A percentile compares a stretch with the other conserved stretches of the same genome.
Conservation (phyloP, 108 stramenopile genomes). For the Nitzschia putrida region DNA sequence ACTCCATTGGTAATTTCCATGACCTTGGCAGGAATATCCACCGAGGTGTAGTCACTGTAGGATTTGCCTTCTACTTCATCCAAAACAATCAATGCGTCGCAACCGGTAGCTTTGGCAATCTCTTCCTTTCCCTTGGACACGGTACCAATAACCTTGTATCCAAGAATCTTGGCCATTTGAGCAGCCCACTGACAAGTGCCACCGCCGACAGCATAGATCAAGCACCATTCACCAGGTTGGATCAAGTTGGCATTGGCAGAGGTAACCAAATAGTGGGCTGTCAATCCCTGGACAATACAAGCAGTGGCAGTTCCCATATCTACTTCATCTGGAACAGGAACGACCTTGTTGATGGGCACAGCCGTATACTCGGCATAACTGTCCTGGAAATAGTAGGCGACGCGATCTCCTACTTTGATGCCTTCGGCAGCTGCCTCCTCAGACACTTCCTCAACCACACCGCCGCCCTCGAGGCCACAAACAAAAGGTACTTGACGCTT, state of each 20-base stretch:
- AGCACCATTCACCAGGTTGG: slow-evolving; percentile 65
- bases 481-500: slow-evolving; percentile 62
- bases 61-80: slow-evolving; percentile 66
- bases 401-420: slow-evolving; percentile 63
- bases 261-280: slow-evolving; percentile 77
- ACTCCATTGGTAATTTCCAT: slow-evolving; percentile 72
- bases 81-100: slow-evolving; percentile 77
- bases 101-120: slow-evolving; percentile 36
- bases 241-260: slow-evolving; percentile 66
- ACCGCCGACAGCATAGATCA: slow-evolving; percentile 77
- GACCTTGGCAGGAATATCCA: slow-evolving; percentile 67
- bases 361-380: slow-evolving; percentile 80
- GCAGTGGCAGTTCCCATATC: slow-evolving; percentile 56
- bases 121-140: slow-evolving; percentile 57
- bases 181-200: slow-evolving; percentile 87
- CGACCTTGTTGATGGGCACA: slow-evolving; percentile 56
- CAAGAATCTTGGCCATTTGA: slow-evolving; percentile 81
- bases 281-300: slow-evolving; percentile 80
- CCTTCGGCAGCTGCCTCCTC: slow-evolving; percentile 45
- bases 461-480: slow-evolving; percentile 76
- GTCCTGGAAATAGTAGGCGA: slow-evolving; percentile 58
- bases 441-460: slow-evolving; percentile 42
- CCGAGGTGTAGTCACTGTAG: slow-evolving; percentile 70
- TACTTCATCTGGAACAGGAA: slow-evolving; percentile 51
- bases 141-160: slow-evolving; percentile 85